These are phyloP conservation scores for Sphagnum tenellum DNA, from an alignment of 225 moss, liverwort and hornwort species.

Conservation along the genomic window DNA sequence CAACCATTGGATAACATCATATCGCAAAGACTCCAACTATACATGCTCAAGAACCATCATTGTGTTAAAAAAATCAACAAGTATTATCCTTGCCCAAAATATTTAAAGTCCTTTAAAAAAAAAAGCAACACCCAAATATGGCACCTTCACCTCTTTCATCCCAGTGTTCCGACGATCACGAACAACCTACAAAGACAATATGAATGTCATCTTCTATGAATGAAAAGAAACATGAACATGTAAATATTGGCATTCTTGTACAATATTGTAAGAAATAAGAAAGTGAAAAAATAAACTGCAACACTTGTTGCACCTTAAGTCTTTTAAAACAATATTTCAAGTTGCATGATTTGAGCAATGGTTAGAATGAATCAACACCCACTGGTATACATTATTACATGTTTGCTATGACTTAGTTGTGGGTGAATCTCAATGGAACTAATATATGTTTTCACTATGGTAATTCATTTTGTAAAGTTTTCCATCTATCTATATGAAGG, in stretches of 20 bases:
- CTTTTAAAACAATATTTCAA: background rate
- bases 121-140: background rate
- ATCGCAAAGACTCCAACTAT: slow-evolving; percentile 69
- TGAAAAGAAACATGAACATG: too few relatives aligned
- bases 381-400: too few relatives aligned
- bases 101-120: too few relatives aligned
- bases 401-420: too few relatives aligned
- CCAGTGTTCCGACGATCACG: slow-evolving; percentile 93
- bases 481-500: too few relatives aligned
- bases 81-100: too few relatives aligned
- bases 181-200: slow-evolving; percentile 39
- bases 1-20: slow-evolving; percentile 97
- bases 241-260: background rate
- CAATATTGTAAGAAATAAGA: background rate
- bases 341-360: background rate
- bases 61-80: background rate
- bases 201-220: background rate
- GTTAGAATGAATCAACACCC: too few relatives aligned
- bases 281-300: background rate
- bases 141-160: slow-evolving; percentile 28
- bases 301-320: background rate
- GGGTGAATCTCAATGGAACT: too few relatives aligned
- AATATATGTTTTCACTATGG: too few relatives aligned
- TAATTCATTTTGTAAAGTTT: too few relatives aligned
- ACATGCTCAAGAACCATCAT: slow-evolving; percentile 11